phyloP scores from a whole-genome alignment of 805 yeast species.

The Deakozyma indianensis region DNA sequence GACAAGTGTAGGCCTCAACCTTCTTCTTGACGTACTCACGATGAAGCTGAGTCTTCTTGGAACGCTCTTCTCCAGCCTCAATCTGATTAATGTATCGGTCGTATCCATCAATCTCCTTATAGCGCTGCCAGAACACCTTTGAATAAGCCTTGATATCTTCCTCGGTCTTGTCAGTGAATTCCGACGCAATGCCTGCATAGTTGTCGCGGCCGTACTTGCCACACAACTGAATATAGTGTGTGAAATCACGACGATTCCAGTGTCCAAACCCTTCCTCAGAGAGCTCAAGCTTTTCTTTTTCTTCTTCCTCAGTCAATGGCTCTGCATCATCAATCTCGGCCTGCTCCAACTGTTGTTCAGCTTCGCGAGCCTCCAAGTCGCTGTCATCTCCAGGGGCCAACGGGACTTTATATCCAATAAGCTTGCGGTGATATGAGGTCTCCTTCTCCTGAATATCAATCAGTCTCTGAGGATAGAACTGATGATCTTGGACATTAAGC shows the following conservation, averaged over 20 bases:
- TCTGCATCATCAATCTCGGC: conserved; percentile 62
- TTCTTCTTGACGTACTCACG: conserved; percentile 70
- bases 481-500: conserved; percentile 74
- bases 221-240: conserved; percentile 57
- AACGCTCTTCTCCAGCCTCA: conserved; percentile 79
- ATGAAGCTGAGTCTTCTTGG: conserved; percentile 48
- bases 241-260: conserved; percentile 84
- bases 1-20: conserved; percentile 53
- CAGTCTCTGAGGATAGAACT: conserved; percentile 69
- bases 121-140: conserved; percentile 66
- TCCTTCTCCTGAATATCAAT: conserved; percentile 70
- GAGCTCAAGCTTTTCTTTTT: conserved; percentile 46
- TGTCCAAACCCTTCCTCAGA: conserved; percentile 56
- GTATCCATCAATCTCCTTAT: conserved; percentile 71
- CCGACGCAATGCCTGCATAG: conserved; percentile 53
- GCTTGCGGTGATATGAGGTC: conserved; percentile 59
- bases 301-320: conserved; percentile 67
- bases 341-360: conserved; percentile 46
- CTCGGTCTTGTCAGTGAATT: conserved; percentile 64
- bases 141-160: conserved; percentile 75
- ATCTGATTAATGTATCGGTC: conserved; percentile 72
- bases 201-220: conserved; percentile 75
- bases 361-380: conserved; percentile 29
- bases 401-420: conserved; percentile 49
- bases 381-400: conserved; percentile 38